A percentile compares a stretch with the other conserved stretches of the same genome.
Evolutionary conservation across 1,284 basidiomycete species (phyloP).

Genomic region (Austroboletus rostrupii): DNA sequence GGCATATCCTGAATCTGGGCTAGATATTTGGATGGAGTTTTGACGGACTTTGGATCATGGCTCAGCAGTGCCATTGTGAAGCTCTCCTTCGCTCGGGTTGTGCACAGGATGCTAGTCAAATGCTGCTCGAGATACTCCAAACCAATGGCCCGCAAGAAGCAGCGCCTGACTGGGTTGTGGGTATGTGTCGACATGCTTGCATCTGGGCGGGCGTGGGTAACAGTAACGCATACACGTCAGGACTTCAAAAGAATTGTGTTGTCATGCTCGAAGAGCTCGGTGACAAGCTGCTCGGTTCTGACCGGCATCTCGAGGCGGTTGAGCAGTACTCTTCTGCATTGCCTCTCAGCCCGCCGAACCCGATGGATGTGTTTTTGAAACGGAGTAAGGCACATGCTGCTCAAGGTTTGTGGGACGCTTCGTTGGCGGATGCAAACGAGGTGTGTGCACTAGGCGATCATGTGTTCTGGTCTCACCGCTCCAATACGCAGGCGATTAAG

Average conservation of each 20-base stretch:
- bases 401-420: background rate
- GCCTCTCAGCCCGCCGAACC: background rate
- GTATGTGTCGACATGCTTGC: background rate
- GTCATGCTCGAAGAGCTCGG: no score
- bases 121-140: background rate
- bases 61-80: background rate
- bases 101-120: background rate
- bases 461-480: background rate
- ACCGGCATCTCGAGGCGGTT: background rate
- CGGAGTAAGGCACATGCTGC: constrained; percentile 3
- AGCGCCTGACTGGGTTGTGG: background rate
- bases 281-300: no score
- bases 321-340: constrained; percentile 3
- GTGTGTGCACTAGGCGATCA: background rate
- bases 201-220: background rate
- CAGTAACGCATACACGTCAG: background rate
- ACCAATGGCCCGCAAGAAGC: background rate
- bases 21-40: background rate
- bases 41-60: background rate
- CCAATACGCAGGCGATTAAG: constrained; percentile 3
- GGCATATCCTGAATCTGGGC: background rate
- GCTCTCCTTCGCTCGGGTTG: background rate
- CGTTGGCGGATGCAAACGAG: constrained; percentile 7
- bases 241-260: constrained; percentile 1
- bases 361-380: background rate